Percentiles rank a stretch among this genome's conserved stretches.
Evolutionary conservation across 2,329 filamentous ascomycete genomes (phyloP).

Genomic region (Clonostachys rosea): DNA sequence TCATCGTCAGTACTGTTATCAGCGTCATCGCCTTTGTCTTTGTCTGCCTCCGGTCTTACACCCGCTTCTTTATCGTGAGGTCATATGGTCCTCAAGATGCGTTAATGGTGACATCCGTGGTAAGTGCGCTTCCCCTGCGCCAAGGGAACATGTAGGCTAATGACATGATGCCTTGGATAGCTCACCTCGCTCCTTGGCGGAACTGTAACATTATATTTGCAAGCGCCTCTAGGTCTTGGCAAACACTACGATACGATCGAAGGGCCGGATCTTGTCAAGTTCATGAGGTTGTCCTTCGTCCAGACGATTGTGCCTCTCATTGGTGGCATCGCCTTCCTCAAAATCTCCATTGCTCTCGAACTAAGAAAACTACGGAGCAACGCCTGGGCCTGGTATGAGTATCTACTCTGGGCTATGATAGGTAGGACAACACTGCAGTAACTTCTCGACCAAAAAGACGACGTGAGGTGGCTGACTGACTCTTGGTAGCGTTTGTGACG

Average conservation of each 20-base stretch:
- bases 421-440: too few species aligned
- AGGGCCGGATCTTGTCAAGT: conserved; percentile 19
- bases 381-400: conserved; percentile 14
- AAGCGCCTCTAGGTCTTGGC: conserved; percentile 39
- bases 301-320: conserved; percentile 38
- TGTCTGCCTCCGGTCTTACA: too few species aligned
- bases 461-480: too few species aligned
- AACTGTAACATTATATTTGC: conserved; percentile 28
- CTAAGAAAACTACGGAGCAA: conserved; percentile 10
- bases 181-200: conserved; percentile 7
- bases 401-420: not conserved
- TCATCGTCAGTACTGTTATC: too few species aligned
- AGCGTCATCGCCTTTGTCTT: too few species aligned
- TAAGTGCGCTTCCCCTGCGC: not conserved
- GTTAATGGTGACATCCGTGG: not conserved
- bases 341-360: conserved; percentile 13
- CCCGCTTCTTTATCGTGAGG: too few species aligned
- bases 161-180: not conserved
- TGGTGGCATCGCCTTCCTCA: conserved; percentile 8
- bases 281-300: conserved; percentile 34
- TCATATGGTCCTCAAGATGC: not conserved
- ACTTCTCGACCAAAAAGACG: too few species aligned
- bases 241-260: conserved; percentile 31
- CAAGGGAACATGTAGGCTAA: not conserved
- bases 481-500: not conserved